Base-by-base conservation (phyloP, 1,284 basidiomycete genomes). In the Irpex sp. region DNA sequence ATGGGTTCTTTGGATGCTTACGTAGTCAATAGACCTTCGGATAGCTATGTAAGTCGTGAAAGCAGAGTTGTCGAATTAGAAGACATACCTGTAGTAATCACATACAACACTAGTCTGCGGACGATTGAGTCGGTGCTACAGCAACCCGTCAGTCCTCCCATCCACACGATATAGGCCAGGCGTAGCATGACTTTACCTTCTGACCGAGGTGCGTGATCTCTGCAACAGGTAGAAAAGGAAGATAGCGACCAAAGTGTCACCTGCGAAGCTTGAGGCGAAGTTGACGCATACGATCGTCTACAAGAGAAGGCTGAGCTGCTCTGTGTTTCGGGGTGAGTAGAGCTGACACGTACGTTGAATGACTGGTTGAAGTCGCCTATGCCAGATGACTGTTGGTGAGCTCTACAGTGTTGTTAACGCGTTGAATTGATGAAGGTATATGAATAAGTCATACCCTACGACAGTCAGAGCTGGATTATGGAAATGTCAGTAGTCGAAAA, bases 51-150 rank as follows among this genome's bases (percentile, higher is more conserved):
- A 15, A 22, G 24, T 60, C n/a, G 22, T 1, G 3, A 20, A 22
- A 4, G 13, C 3, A n/a, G 1, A 22, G 38, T 32, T 62, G 15
- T 38, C 22, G 22, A 7, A 13, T 13, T 1, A 20, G 0, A n/a
- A 20, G 44, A 59, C 68, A 20, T 24, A 69, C 68, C 68, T 38
- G 68, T 65, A 43, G 64, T 69, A 13, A 69, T 69, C n/a, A 66
- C 43, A 13, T 69, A 69, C 6, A 62, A 32, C 15, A 32, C 54
- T 6, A 69, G 32, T 3, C 27, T 66, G 1, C 49, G 65, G 4
- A 69, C 20, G 9, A 69, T 43, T 11, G 63, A 66, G 10, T 69
- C 63, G 49, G 64, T 69, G 11, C 68, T 60, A n/a, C 22, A 60
- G 18, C 3, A n/a, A n/a, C n/a, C n/a, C n/a, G n/a, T n/a, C n/a